These are phyloP conservation scores for Pichia sp. DNA, from an alignment of 1,139 yeast genomes.

Conservation along the genomic window DNA sequence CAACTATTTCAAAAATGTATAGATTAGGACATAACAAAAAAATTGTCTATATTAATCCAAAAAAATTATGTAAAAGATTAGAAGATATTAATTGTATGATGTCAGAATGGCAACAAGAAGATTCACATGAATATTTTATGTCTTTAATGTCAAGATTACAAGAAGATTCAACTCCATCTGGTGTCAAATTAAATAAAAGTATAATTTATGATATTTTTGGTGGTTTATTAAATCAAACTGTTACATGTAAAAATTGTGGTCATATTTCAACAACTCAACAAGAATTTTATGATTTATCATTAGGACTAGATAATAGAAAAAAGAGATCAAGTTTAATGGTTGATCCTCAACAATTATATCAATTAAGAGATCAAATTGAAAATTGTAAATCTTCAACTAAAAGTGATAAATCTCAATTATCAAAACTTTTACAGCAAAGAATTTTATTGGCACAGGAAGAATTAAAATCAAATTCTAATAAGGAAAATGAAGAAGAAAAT, in stretches of 20 bases:
- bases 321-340: constrained; percentile 33
- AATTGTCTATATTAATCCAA: constrained; percentile 58
- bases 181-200: constrained; percentile 72
- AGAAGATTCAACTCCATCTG: constrained; percentile 89
- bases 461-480: constrained; percentile 23
- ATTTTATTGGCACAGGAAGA: constrained; percentile 24
- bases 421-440: constrained; percentile 26
- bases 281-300: constrained; percentile 86
- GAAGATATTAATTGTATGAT: constrained; percentile 91
- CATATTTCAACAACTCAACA: constrained; percentile 85
- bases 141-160: constrained; percentile 80
- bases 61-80: constrained; percentile 61
- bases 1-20: constrained; percentile 65
- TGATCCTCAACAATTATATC: constrained; percentile 24
- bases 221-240: constrained; percentile 77
- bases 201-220: constrained; percentile 91
- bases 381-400: constrained; percentile 21
- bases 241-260: constrained; percentile 74
- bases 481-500: constrained; percentile 1
- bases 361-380: constrained; percentile 25
- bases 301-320: constrained; percentile 52
- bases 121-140: constrained; percentile 95
- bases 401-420: constrained; percentile 20
- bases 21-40: constrained; percentile 34
- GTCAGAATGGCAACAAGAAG: constrained; percentile 98